A percentile compares a stretch with the other conserved stretches of the same genome.
Conservation (phyloP, 768 basidiomycete species). For the Nidula microcarpa region DNA sequence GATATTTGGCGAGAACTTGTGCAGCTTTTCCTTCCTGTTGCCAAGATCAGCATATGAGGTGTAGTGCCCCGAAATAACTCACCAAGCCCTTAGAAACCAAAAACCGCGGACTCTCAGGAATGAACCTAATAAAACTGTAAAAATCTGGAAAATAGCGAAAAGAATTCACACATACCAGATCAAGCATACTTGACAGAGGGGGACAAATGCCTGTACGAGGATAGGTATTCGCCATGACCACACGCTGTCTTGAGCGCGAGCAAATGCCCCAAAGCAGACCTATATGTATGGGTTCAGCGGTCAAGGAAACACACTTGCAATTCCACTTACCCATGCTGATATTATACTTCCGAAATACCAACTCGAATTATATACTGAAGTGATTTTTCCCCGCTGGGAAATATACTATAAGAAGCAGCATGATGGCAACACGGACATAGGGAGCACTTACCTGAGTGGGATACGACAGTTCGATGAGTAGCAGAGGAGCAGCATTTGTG, state of each 20-base stretch:
- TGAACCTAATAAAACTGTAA: constrained; percentile 36
- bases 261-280: constrained; percentile 42
- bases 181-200: constrained; percentile 49
- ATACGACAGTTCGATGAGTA: constrained; percentile 66
- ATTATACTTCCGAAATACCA: constrained; percentile 77
- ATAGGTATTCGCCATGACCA: constrained; percentile 71
- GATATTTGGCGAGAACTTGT: constrained; percentile 63
- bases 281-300: constrained; percentile 5
- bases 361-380: constrained; percentile 63
- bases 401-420: constrained; percentile 2
- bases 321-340: constrained; percentile 38
- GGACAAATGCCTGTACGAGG: constrained; percentile 56
- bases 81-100: constrained; percentile 60
- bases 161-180: constrained; percentile 38
- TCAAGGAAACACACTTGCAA: not conserved
- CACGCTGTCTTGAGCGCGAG: constrained; percentile 27
- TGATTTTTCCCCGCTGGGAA: constrained; percentile 48
- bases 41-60: not conserved
- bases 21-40: constrained; percentile 55
- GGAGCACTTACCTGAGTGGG: constrained; percentile 54
- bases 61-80: constrained; percentile 8
- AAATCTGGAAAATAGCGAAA: not conserved
- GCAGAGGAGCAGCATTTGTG: constrained; percentile 57
- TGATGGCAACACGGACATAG: not conserved
- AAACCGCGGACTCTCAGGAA: constrained; percentile 69